Evolutionary conservation across 495 filamentous ascomycete genomes (phyloP), one percentile per base, ranked within the genome.

Genomic region (Daldinia childiae): DNA sequence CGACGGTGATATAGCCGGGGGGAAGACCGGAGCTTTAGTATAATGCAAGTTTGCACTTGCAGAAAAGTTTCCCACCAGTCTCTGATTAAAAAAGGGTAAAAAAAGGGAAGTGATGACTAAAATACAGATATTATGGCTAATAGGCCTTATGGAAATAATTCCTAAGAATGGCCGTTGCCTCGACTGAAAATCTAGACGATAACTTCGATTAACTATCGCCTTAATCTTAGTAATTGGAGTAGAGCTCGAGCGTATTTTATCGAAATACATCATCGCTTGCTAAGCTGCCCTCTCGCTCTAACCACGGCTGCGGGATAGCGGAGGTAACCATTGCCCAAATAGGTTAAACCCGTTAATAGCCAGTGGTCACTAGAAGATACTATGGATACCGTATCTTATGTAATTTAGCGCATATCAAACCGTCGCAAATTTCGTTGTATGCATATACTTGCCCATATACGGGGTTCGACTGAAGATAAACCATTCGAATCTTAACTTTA

Each of bases 211-310:
- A 41, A 64, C 34, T 54, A 41, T 71, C 63, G 63, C 43, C 63
- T 71, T 71, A 71, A 7, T 59, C 63, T 71, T 71, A 71, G n/a
- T 66, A 71, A 71, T 71, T 63, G 27, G 24, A 62, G 57, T 45
- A 54, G 57, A 66, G 68, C 68, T 71, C 34, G 34, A 58, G 51
- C 34, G 21, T 59, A 66, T 66, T 71, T 66, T 45, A 38, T 58
- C 52, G 45, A 17, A 71, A 71, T 66, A 71, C 63, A 66, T 71
- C 63, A 66, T 71, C 62, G 68, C 62, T 48, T 68, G 43, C 58
- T 54, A 56, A 63, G 63, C 55, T 61, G 27, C 41, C 58, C 58
- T 6, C 15, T 11, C 27, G 26, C 43, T 54, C 38, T 36, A 68
- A 58, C 64, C 64, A 68, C 64, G 29, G 7, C 30, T 19, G 17